These are phyloP conservation scores for Dalbergia cochinchinensis DNA, from an alignment of 306 rosid species.

Conservation along the genomic window DNA sequence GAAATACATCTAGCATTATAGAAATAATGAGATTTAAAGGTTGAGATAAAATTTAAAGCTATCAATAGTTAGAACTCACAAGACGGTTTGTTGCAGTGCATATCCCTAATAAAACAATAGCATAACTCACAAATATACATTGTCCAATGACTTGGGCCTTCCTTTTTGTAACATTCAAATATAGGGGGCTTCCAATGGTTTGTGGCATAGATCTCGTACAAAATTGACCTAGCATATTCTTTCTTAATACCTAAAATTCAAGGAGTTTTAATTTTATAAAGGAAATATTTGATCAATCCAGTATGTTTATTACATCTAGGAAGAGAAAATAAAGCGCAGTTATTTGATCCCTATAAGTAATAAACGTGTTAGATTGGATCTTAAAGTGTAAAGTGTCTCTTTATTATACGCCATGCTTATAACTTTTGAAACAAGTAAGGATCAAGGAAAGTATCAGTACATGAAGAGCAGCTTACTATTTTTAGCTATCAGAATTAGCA, in stretches of 20 bases:
- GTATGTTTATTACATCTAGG: neutral
- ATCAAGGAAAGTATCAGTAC: neutral
- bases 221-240: conserved; percentile 55
- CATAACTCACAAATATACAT: conserved; percentile 51
- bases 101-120: neutral
- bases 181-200: conserved; percentile 67
- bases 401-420: neutral
- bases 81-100: neutral
- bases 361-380: too few relatives aligned
- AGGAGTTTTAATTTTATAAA: neutral
- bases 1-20: too few relatives aligned
- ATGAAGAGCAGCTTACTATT: too few relatives aligned
- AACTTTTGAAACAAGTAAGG: neutral
- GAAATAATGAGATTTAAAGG: too few relatives aligned
- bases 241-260: conserved; percentile 53
- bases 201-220: conserved; percentile 66
- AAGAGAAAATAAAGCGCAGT: neutral
- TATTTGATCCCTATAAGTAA: neutral
- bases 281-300: neutral
- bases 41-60: too few relatives aligned
- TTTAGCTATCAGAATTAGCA: neutral
- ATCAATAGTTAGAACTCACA: too few relatives aligned
- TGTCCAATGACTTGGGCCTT: conserved; percentile 69
- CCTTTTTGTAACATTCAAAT: conserved; percentile 76
- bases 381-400: neutral